Conservation (phyloP, 192 early-diverging fungal species). For the Coemansia sp. region DNA sequence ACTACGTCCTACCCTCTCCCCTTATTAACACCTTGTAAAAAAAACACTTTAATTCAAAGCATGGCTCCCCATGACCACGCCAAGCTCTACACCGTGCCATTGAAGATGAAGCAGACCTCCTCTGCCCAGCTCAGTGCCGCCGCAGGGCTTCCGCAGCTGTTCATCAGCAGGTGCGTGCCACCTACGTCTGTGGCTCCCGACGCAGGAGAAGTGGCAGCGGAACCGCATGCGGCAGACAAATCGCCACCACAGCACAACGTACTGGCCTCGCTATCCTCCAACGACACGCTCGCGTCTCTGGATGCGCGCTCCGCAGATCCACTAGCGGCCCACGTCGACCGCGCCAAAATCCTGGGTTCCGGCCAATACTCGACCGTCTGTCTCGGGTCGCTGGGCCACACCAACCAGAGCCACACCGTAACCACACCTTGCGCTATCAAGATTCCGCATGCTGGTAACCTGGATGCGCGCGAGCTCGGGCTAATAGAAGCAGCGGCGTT, state of each 20-base stretch:
- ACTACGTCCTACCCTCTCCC: background rate
- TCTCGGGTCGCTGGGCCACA: conserved; percentile 19
- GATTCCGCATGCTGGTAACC: conserved; percentile 43
- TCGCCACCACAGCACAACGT: background rate
- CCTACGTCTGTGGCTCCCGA: conserved; percentile 15
- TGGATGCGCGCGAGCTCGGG: conserved; percentile 50
- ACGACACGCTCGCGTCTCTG: conserved; percentile 22
- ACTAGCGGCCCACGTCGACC: conserved; percentile 26
- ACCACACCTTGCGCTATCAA: conserved; percentile 32
- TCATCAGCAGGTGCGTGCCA: conserved; percentile 44
- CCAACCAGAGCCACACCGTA: background rate
- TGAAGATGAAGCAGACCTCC: conserved; percentile 20
- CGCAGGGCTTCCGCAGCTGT: conserved; percentile 32
- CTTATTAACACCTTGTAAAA: background rate
- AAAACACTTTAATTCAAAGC: background rate
- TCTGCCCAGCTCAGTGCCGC: conserved; percentile 8
- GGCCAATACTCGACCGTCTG: conserved; percentile 54
- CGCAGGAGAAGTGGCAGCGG: background rate
- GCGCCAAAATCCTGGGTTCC: conserved; percentile 33
- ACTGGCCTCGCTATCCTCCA: conserved; percentile 17
- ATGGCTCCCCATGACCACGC: conserved; percentile 25
- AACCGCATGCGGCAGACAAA: background rate
- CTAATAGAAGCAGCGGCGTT: conserved; percentile 50
- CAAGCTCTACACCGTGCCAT: conserved; percentile 26
- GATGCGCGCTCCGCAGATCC: conserved; percentile 7